A percentile compares a stretch with the other conserved stretches of the same genome.
These are phyloP conservation scores for Saccharomyces paradoxus DNA, from an alignment of 805 yeast genomes.

Conservation along the genomic window DNA sequence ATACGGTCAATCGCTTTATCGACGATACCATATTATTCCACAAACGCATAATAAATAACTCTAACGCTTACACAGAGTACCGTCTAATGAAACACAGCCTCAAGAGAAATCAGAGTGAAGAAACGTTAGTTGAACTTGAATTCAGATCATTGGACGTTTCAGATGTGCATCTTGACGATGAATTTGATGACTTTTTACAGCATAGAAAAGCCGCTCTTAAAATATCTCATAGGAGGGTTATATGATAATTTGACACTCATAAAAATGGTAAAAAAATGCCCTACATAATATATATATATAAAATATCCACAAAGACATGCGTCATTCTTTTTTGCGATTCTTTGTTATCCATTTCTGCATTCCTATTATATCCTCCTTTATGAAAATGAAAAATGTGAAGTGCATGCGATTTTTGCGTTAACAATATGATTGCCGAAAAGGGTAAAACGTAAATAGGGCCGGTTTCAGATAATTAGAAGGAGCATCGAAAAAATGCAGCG, in stretches of 20 bases:
- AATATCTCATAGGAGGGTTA: constrained; percentile 12
- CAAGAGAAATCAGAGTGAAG: not conserved
- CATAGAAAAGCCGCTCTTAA: constrained; percentile 12
- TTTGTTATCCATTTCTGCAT: not conserved
- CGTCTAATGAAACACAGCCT: not conserved
- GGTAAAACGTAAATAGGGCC: constrained; percentile 13
- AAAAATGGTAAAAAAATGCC: not conserved
- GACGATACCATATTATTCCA: not conserved
- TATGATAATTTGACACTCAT: not conserved
- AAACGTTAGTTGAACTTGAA: not conserved
- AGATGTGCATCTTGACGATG: constrained; percentile 1
- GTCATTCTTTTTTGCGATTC: not conserved
- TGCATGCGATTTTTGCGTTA: not conserved
- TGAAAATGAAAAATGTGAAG: no score
- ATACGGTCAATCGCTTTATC: not conserved
- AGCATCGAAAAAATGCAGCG: not conserved
- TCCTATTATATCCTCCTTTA: not conserved
- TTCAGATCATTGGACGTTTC: not conserved
- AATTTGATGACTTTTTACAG: constrained; percentile 8
- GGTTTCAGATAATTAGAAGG: not conserved
- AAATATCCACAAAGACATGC: not conserved
- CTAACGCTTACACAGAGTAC: not conserved
- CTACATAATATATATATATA: not conserved
- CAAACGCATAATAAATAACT: not conserved
- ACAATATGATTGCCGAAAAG: constrained; percentile 8